phyloP scores from a whole-genome alignment of 108 stramenopile species.

The Thalassiosira profunda region DNA sequence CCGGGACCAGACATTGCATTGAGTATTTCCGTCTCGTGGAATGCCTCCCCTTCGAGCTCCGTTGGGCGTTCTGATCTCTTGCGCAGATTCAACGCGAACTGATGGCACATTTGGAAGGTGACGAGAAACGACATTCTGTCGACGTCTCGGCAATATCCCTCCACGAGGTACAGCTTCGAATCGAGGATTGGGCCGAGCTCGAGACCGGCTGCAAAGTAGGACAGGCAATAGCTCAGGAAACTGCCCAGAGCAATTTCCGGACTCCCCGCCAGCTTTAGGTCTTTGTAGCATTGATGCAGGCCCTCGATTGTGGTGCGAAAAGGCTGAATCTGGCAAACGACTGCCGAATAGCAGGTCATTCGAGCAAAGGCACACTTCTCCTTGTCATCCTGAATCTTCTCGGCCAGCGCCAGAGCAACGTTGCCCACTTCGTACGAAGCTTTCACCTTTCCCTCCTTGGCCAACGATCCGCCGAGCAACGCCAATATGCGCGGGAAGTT shows the following conservation, averaged over 20 bases:
- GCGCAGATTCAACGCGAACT: slow-evolving; percentile 8
- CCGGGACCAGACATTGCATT: neutral
- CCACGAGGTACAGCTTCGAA: slow-evolving; percentile 19
- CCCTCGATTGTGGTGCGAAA: slow-evolving; percentile 13
- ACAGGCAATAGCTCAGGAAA: neutral
- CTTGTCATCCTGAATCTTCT: slow-evolving; percentile 3
- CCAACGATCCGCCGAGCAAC: neutral
- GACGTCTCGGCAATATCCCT: slow-evolving; percentile 4
- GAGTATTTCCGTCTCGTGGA: slow-evolving; percentile 1
- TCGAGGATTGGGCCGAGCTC: slow-evolving; percentile 28
- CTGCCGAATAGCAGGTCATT: neutral
- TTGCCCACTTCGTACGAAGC: slow-evolving; percentile 19
- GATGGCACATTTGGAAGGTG: neutral
- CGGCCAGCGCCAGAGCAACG: neutral
- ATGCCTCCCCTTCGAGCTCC: slow-evolving; percentile 3
- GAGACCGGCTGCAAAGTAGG: slow-evolving; percentile 9
- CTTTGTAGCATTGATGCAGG: slow-evolving; percentile 5
- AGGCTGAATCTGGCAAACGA: slow-evolving; percentile 3
- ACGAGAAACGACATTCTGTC: neutral
- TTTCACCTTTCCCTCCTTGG: slow-evolving; percentile 3
- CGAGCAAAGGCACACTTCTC: slow-evolving; percentile 11
- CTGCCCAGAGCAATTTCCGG: slow-evolving; percentile 17
- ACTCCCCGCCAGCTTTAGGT: slow-evolving; percentile 3
- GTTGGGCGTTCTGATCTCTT: neutral
- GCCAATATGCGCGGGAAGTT: slow-evolving; percentile 14